Percentiles rank a stretch among this genome's conserved stretches.
phyloP scores from a whole-genome alignment of 2,329 filamentous ascomycete species.

The Knufia fluminis region DNA sequence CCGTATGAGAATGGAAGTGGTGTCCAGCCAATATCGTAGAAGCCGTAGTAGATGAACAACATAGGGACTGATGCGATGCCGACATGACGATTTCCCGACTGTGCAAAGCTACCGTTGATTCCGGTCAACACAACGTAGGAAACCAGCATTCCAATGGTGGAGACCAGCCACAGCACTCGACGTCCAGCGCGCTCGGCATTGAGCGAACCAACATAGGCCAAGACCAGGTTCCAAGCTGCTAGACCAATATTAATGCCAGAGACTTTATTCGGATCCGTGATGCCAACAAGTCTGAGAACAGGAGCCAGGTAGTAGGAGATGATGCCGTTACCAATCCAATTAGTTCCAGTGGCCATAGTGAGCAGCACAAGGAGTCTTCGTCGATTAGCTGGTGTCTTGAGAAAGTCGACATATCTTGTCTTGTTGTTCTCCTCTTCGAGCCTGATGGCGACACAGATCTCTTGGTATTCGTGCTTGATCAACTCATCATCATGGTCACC shows the following conservation, averaged over 20 bases:
- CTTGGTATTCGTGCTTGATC: slow-evolving; percentile 8
- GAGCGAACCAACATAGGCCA: slow-evolving; percentile 19
- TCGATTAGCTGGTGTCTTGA: slow-evolving; percentile 22
- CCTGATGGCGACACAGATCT: slow-evolving; percentile 7
- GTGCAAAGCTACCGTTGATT: slow-evolving; percentile 21
- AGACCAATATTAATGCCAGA: too few relatives aligned
- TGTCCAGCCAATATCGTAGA: slow-evolving; percentile 31
- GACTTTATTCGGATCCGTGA: too few relatives aligned
- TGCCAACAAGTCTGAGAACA: slow-evolving; percentile 19
- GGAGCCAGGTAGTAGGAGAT: slow-evolving; percentile 19
- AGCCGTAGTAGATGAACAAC: slow-evolving; percentile 25
- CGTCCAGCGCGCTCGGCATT: slow-evolving; percentile 23
- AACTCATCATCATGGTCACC: slow-evolving; percentile 47
- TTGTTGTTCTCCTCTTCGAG: not conserved
- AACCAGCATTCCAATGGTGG: slow-evolving; percentile 23
- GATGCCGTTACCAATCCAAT: slow-evolving; percentile 20
- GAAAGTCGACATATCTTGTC: slow-evolving; percentile 30
- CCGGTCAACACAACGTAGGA: slow-evolving; percentile 22
- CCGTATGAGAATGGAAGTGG: slow-evolving; percentile 31
- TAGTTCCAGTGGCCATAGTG: slow-evolving; percentile 14
- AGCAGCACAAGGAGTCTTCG: slow-evolving; percentile 25
- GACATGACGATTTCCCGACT: slow-evolving; percentile 9
- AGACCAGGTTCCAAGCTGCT: slow-evolving; percentile 23
- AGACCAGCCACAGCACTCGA: slow-evolving; percentile 21
- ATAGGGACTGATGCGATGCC: slow-evolving; percentile 26